phyloP scores from a whole-genome alignment of 2,329 filamentous ascomycete genomes.

The Magnaporthiopsis rhizophila region DNA sequence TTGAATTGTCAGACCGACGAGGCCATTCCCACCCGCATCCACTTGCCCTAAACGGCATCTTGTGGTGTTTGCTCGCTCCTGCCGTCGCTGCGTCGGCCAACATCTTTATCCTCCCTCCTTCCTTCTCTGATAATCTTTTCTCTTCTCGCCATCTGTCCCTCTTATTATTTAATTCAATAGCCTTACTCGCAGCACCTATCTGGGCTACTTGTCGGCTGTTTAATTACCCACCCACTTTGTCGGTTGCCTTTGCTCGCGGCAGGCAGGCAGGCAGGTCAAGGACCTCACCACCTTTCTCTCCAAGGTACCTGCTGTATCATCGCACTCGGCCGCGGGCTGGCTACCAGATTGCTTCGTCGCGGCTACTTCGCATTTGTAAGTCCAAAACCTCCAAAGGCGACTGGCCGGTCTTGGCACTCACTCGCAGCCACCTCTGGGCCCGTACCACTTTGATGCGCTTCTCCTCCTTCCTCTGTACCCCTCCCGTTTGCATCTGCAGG shows the following conservation, averaged over 20 bases:
- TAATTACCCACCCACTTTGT: not conserved
- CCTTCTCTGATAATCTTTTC: not conserved
- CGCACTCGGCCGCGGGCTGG: not conserved
- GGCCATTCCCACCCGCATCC: not conserved
- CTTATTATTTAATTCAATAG: not conserved
- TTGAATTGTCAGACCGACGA: constrained; percentile 7
- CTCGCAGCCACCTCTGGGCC: not conserved
- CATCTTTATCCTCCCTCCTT: not conserved
- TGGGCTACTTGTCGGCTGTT: not conserved
- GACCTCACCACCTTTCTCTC: not conserved
- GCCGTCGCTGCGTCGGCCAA: not conserved
- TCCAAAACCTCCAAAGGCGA: not conserved
- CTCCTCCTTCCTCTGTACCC: not conserved
- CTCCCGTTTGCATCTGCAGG: not conserved
- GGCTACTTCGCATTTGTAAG: not conserved
- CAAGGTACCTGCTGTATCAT: not conserved
- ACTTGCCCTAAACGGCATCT: not conserved
- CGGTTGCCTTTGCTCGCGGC: not conserved
- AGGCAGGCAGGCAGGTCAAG: not conserved
- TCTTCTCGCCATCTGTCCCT: not conserved
- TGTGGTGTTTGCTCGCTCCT: not conserved
- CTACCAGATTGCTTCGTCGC: not conserved
- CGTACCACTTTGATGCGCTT: not conserved
- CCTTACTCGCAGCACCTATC: not conserved
- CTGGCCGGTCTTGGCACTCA: not conserved